Percentiles rank a stretch among this genome's conserved stretches.
Evolutionary conservation across 2,329 filamentous ascomycete genomes (phyloP).

Genomic region (Cladosporium sp.): DNA sequence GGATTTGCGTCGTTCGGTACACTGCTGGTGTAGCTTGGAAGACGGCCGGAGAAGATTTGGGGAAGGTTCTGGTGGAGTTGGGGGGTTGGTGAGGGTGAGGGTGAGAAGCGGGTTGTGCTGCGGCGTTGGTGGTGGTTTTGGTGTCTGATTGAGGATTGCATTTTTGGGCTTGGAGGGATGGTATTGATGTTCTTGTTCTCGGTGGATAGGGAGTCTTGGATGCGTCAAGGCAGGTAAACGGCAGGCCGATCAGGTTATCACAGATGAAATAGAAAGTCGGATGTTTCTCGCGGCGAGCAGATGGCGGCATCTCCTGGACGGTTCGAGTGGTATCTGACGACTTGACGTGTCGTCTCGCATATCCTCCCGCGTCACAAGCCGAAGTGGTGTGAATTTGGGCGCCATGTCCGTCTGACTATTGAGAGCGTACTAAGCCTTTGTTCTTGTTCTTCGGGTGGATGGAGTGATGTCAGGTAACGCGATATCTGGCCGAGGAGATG

Average conservation of each 20-base stretch:
- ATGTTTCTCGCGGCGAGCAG: neutral
- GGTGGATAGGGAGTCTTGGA: neutral
- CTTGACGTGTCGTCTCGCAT: neutral
- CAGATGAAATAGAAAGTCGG: constrained; percentile 11
- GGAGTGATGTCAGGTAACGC: no score
- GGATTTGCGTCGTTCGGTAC: no score
- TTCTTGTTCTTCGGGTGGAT: neutral
- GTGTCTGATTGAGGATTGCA: neutral
- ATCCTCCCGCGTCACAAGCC: neutral
- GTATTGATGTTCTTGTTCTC: neutral
- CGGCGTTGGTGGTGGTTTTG: neutral
- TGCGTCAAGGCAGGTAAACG: neutral
- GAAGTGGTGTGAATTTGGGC: neutral
- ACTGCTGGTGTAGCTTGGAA: neutral
- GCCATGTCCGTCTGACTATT: neutral
- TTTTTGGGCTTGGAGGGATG: no score
- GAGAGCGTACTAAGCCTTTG: neutral
- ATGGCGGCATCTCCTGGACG: neutral
- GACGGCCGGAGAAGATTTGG: constrained; percentile 2
- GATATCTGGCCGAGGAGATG: neutral
- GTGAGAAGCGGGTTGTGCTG: no score
- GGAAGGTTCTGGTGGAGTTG: constrained; percentile 9
- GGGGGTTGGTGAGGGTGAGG: neutral
- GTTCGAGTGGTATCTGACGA: neutral
- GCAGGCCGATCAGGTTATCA: constrained; percentile 15